Base-by-base conservation (phyloP, 2,329 filamentous ascomycete genomes). In the Fusarium buxicola region DNA sequence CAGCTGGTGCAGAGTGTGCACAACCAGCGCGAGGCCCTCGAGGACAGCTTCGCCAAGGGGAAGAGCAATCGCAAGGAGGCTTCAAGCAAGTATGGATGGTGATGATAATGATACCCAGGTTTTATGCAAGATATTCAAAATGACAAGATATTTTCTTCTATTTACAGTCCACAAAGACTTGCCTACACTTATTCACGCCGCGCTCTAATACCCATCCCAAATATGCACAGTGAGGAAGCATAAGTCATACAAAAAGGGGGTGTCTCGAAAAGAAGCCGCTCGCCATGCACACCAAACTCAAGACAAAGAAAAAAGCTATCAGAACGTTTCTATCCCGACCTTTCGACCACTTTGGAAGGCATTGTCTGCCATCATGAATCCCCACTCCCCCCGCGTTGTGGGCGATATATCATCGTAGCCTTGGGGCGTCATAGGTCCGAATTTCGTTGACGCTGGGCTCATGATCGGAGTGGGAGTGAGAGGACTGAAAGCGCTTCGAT, bases 31-130 rank as follows among this genome's bases (percentile, higher is more conserved):
- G 92, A 96, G 10, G 93, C 92, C 3, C 79, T 97, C 66, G 93
- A 97, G 77, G 94, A 98, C 72, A 94, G 92, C 74, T 97, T 97
- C 80, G 92, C 92, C 16, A 82, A 89, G 66, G 92, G 92, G 7
- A 89, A 86, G 78, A 86, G 84, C 69, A 95, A 94, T 72, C 89
- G 92, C 75, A 89, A 86, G 69, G 93, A 97, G 74, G 92, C 92
- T 16, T 91, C 91, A 5, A 88, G 86, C 55, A 87, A 86, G 69
- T 97, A 97, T 78, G 94, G 94, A 6, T 97, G 92, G 92, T 80
- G 53, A 66, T 78, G 49, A 63, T 35, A 39, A 63, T 63, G 69
- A 70, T 71, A 71, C 69, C 69, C 69, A 54, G 18, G 24, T 28
- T 32, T 58, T 44, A 51, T 48, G 27, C 43, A 54, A 48, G 25